Conservation (phyloP, 768 basidiomycete genomes). For the Austroboletus eburneus region DNA sequence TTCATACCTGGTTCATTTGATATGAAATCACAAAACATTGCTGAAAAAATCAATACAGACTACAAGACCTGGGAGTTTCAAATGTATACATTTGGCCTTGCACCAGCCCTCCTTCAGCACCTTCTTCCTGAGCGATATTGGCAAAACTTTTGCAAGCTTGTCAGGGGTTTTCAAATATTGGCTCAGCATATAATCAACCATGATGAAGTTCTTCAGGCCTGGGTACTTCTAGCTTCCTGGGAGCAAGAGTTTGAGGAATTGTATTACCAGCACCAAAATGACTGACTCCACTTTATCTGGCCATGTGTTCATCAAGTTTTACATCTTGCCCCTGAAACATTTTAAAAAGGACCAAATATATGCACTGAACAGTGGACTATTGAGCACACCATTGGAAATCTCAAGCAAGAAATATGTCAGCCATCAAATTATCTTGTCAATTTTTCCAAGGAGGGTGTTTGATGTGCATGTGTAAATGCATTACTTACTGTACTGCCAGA, state of each 20-base stretch:
- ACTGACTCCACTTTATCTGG: conserved; percentile 29
- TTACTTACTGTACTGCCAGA: neutral
- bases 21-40: conserved; percentile 20
- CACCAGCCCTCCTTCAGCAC: conserved; percentile 12
- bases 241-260: conserved; percentile 27
- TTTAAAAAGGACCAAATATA: neutral
- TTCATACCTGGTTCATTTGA: conserved; percentile 21
- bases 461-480: neutral
- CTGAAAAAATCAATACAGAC: conserved; percentile 23
- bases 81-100: conserved; percentile 16
- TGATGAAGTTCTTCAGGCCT: neutral
- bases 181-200: conserved; percentile 19
- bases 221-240: conserved; percentile 20
- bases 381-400: conserved; percentile 25
- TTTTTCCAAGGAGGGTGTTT: neutral
- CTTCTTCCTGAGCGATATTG: conserved; percentile 17
- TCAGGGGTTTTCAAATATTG: conserved; percentile 19
- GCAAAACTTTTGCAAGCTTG: conserved; percentile 18
- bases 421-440: conserved; percentile 1
- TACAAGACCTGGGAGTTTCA: conserved; percentile 30
- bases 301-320: conserved; percentile 26
- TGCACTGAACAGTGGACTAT: conserved; percentile 28
- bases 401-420: conserved; percentile 22
- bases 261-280: conserved; percentile 21
- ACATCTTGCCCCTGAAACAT: neutral